Conservation (phyloP, 1,139 yeast species). For the Pichia sp. region DNA sequence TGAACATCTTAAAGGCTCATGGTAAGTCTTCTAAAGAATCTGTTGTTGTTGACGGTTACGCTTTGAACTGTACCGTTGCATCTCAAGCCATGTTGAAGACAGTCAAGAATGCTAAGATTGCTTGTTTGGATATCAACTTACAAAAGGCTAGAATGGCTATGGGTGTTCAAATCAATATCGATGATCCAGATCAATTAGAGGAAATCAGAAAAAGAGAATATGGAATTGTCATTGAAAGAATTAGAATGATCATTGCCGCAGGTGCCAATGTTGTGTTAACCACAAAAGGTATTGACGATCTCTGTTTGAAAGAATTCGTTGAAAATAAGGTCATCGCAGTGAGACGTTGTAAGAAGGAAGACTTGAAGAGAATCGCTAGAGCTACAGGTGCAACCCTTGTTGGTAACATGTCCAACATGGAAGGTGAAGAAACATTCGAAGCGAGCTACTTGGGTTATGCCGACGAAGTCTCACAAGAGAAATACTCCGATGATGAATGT, state of each 20-base stretch:
- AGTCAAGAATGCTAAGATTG: conserved; percentile 73
- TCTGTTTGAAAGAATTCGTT: conserved; percentile 90
- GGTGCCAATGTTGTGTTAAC: conserved; percentile 98
- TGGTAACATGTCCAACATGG: conserved; percentile 83
- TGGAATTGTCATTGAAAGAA: conserved; percentile 84
- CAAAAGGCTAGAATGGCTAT: conserved; percentile 98
- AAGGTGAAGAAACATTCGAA: conserved; percentile 97
- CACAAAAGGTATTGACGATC: conserved; percentile 96
- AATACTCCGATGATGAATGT: conserved; percentile 96
- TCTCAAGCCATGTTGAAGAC: conserved; percentile 92
- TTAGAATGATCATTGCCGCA: conserved; percentile 76
- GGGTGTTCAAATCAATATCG: conserved; percentile 96
- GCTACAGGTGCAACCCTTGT: conserved; percentile 96
- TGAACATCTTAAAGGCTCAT: conserved; percentile 91
- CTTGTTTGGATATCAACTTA: conserved; percentile 87
- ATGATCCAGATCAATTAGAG: conserved; percentile 89
- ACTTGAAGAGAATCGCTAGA: conserved; percentile 90
- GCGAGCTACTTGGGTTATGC: conserved; percentile 81
- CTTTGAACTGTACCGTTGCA: conserved; percentile 94
- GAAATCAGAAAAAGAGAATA: conserved; percentile 92
- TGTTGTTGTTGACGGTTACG: conserved; percentile 84
- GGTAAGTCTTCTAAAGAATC: conserved; percentile 92
- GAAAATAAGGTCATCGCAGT: conserved; percentile 98
- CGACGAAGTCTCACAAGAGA: conserved; percentile 85
- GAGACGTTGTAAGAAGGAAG: conserved; percentile 96